Conservation (phyloP, 129 eudicot genomes). For the Dittrichia graveolens region DNA sequence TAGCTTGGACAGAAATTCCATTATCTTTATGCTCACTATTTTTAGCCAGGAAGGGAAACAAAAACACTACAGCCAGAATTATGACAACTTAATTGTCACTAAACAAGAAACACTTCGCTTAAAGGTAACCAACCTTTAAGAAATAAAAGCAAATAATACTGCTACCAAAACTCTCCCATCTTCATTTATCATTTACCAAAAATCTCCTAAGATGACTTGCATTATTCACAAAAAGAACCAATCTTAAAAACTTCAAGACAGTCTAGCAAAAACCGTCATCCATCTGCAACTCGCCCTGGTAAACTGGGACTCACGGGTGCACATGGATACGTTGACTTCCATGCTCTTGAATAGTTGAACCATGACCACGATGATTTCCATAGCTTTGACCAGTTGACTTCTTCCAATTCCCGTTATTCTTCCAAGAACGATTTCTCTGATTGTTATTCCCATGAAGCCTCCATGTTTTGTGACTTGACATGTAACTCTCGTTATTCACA, state of each 20-base stretch:
- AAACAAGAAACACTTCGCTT: background rate
- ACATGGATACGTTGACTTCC: conserved; percentile 28
- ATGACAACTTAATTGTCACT: background rate
- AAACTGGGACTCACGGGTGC: conserved; percentile 17
- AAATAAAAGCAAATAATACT: conserved; percentile 3
- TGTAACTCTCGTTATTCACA: conserved; percentile 27
- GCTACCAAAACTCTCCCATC: background rate
- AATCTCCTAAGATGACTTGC: conserved; percentile 6
- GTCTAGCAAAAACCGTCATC: background rate
- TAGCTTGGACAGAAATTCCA: too few relatives aligned
- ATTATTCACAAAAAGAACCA: conserved; percentile 26
- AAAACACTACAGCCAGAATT: background rate
- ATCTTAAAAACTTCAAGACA: background rate
- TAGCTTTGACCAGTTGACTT: conserved; percentile 17
- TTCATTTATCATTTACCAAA: conserved; percentile 9
- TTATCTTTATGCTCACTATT: too few relatives aligned
- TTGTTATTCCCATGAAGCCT: conserved; percentile 33
- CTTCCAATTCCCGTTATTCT: conserved; percentile 34
- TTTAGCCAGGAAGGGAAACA: background rate
- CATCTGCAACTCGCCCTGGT: background rate
- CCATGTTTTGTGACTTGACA: conserved; percentile 24
- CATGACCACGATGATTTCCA: conserved; percentile 23
- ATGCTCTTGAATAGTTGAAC: conserved; percentile 17
- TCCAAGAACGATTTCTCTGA: conserved; percentile 18
- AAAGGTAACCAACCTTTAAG: background rate